A percentile compares a stretch with the other conserved stretches of the same genome.
Evolutionary conservation across 2,329 filamentous ascomycete genomes (phyloP).

Genomic region (Sclerotinia subarctica): DNA sequence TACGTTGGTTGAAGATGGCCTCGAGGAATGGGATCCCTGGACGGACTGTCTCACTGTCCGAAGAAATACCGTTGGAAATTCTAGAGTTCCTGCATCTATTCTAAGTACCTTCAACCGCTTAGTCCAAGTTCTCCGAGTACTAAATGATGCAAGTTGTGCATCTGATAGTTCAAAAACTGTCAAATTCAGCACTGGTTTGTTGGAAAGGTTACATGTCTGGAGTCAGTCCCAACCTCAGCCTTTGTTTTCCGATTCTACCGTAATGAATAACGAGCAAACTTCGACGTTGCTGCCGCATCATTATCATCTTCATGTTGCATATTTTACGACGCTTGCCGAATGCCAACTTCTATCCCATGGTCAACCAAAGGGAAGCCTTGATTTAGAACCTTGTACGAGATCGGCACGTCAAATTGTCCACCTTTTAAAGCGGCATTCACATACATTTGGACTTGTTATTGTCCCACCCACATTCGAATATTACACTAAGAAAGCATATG

Average conservation of each 20-base stretch:
- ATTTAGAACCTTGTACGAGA: slow-evolving; percentile 38
- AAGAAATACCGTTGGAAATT: slow-evolving; percentile 27
- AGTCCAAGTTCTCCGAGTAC: slow-evolving; percentile 35
- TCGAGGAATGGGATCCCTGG: slow-evolving; percentile 76
- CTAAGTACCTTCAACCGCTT: slow-evolving; percentile 40
- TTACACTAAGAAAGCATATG: slow-evolving; percentile 40
- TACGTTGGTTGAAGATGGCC: slow-evolving; percentile 58
- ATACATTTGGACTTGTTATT: slow-evolving; percentile 42
- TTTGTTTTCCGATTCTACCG: slow-evolving; percentile 29
- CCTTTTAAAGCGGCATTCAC: slow-evolving; percentile 41
- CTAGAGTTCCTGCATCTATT: slow-evolving; percentile 37
- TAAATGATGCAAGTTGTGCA: slow-evolving; percentile 34
- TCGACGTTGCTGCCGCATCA: slow-evolving; percentile 36
- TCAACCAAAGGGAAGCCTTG: slow-evolving; percentile 24
- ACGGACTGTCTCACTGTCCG: slow-evolving; percentile 47
- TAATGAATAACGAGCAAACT: slow-evolving; percentile 25
- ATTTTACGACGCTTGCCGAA: slow-evolving; percentile 34
- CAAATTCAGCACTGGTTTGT: slow-evolving; percentile 28
- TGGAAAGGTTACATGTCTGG: slow-evolving; percentile 34
- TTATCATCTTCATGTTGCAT: slow-evolving; percentile 36
- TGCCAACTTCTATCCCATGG: slow-evolving; percentile 32
- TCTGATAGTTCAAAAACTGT: slow-evolving; percentile 21
- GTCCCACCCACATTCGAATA: slow-evolving; percentile 43
- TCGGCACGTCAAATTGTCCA: slow-evolving; percentile 40
- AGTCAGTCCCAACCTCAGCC: slow-evolving; percentile 30